phyloP scores from a whole-genome alignment of 345 rosid species.

The Salix udensis region DNA sequence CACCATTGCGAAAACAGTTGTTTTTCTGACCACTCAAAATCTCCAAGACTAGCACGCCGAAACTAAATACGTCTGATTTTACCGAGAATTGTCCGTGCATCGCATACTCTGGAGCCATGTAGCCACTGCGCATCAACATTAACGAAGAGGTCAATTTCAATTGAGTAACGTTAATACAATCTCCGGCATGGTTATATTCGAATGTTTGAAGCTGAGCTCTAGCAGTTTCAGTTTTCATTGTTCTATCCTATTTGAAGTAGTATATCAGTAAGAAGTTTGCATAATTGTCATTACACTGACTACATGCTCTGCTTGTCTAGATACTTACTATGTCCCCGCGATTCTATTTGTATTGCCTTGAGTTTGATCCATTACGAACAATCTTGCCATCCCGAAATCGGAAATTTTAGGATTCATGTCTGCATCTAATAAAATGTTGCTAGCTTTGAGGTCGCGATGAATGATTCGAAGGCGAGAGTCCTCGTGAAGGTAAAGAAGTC shows the following conservation, averaged over 20 bases:
- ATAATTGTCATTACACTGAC: too few species aligned
- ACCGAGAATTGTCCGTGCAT: constrained; percentile 46
- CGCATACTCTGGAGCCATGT: constrained; percentile 53
- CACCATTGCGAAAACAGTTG: constrained; percentile 14
- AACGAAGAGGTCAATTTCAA: not conserved
- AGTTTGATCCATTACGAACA: constrained; percentile 36
- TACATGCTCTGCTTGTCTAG: not conserved
- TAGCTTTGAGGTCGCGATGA: constrained; percentile 46
- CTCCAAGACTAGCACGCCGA: constrained; percentile 49
- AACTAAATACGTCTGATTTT: constrained; percentile 55
- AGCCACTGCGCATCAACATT: constrained; percentile 30
- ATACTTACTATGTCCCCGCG: constrained; percentile 28
- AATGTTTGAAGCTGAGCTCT: too few species aligned
- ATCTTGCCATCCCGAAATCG: constrained; percentile 50
- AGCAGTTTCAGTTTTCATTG: too few species aligned
- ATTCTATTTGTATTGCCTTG: constrained; percentile 32
- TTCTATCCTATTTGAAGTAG: too few species aligned
- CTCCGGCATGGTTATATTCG: too few species aligned
- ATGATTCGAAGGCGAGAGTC: constrained; percentile 42
- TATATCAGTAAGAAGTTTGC: too few species aligned
- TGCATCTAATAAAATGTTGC: constrained; percentile 40
- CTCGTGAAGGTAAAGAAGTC: constrained; percentile 47
- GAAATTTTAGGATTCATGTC: constrained; percentile 46
- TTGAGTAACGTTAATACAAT: too few species aligned
- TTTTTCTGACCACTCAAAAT: constrained; percentile 44